Evolutionary conservation across 2,329 filamentous ascomycete species (phyloP).

Genomic region (Fusarium kyushuense): DNA sequence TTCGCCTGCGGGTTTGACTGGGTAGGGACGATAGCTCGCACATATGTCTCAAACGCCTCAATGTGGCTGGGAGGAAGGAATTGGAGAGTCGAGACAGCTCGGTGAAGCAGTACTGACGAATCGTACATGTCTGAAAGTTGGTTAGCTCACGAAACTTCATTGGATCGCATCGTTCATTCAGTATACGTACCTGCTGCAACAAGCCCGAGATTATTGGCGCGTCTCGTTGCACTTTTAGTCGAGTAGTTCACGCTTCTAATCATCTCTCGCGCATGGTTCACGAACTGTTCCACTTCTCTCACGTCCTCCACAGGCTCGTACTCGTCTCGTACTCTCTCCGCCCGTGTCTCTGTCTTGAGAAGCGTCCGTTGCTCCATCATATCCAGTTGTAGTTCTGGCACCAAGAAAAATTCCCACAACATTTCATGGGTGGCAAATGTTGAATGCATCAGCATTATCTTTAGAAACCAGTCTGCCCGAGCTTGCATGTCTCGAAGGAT

Average conservation of each 20-base stretch:
- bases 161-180: not conserved
- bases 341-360: slow-evolving; percentile 84
- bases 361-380: slow-evolving; percentile 91
- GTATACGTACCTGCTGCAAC: slow-evolving; percentile 66
- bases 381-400: slow-evolving; percentile 89
- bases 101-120: slow-evolving; percentile 67
- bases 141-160: slow-evolving; percentile 47
- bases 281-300: slow-evolving; percentile 91
- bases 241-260: slow-evolving; percentile 86
- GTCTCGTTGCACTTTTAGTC: slow-evolving; percentile 83
- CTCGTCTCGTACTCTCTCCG: slow-evolving; percentile 89
- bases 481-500: slow-evolving; percentile 89
- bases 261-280: slow-evolving; percentile 90
- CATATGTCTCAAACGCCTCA: slow-evolving; percentile 78
- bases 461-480: slow-evolving; percentile 87
- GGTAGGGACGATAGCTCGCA: slow-evolving; percentile 71
- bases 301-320: slow-evolving; percentile 86
- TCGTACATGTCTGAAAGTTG: slow-evolving; percentile 73
- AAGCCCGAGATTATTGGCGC: slow-evolving; percentile 79
- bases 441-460: slow-evolving; percentile 85
- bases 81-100: slow-evolving; percentile 65
- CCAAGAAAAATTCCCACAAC: slow-evolving; percentile 98
- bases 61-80: slow-evolving; percentile 78
- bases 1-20: slow-evolving; percentile 79
- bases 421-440: slow-evolving; percentile 97